phyloP scores from a whole-genome alignment of 441 rosid genomes.

The Gossypium trilobum region DNA sequence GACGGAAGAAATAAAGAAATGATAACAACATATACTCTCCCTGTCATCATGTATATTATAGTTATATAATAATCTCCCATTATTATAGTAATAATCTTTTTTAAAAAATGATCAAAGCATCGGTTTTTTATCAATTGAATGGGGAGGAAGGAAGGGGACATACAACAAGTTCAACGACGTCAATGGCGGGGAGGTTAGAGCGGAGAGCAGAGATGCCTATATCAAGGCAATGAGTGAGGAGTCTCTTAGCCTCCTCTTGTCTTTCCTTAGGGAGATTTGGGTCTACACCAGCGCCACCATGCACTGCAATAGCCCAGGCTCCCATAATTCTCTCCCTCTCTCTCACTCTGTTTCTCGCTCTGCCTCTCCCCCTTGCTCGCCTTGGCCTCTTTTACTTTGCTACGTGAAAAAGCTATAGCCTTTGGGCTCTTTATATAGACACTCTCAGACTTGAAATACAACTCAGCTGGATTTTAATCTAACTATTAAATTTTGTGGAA shows the following conservation, averaged over 20 bases:
- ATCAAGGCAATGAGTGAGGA: slow-evolving; percentile 74
- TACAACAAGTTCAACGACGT: slow-evolving; percentile 88
- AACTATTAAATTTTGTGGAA: background rate
- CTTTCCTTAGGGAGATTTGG: slow-evolving; percentile 70
- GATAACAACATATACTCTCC: background rate
- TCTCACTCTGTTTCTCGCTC: background rate
- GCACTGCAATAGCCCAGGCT: slow-evolving; percentile 89
- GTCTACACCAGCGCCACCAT: slow-evolving; percentile 94
- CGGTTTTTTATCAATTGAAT: background rate
- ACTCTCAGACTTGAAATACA: slow-evolving; percentile 16
- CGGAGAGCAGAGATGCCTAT: slow-evolving; percentile 74
- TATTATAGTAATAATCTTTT: too few species aligned
- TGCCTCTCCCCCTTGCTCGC: slow-evolving; percentile 11
- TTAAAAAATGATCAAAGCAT: background rate
- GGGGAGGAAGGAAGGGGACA: background rate
- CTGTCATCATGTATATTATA: background rate
- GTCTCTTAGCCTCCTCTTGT: slow-evolving; percentile 73
- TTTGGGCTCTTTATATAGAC: slow-evolving; percentile 18
- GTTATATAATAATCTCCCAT: background rate
- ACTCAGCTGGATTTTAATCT: background rate
- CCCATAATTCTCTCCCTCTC: slow-evolving; percentile 34
- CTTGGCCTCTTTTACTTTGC: background rate
- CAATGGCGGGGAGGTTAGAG: slow-evolving; percentile 65
- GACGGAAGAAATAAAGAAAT: background rate
- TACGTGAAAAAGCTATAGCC: too few species aligned